Evolutionary conservation across 2,329 filamentous ascomycete genomes (phyloP).

Genomic region (Hypoxylon sp.): DNA sequence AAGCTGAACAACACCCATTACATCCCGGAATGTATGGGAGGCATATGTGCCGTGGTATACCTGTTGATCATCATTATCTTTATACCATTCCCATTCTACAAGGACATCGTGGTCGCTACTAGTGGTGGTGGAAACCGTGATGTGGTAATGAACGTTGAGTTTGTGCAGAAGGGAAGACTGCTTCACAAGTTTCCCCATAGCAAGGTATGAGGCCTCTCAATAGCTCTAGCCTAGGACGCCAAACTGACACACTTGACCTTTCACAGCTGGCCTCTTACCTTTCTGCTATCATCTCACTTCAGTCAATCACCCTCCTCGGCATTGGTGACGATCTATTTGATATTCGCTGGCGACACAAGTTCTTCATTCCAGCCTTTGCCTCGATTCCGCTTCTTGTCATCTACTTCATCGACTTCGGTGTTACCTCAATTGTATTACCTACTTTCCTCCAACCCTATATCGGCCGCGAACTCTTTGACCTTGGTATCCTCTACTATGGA

Average conservation of each 20-base stretch:
- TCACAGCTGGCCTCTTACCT: conserved; percentile 90
- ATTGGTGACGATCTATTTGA: conserved; percentile 97
- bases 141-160: conserved; percentile 78
- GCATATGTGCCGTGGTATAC: conserved; percentile 92
- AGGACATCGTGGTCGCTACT: conserved; percentile 95
- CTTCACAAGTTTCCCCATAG: conserved; percentile 94
- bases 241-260: background rate
- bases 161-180: conserved; percentile 85
- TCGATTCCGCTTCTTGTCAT: conserved; percentile 94
- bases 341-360: conserved; percentile 98
- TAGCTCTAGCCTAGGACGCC: background rate
- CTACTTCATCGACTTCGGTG: conserved; percentile 98
- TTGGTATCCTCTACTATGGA: conserved; percentile 87
- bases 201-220: conserved; percentile 71
- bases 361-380: conserved; percentile 95
- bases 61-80: conserved; percentile 90
- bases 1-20: conserved; percentile 70
- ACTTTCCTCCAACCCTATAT: conserved; percentile 86
- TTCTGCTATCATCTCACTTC: conserved; percentile 91
- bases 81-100: conserved; percentile 97
- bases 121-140: conserved; percentile 94
- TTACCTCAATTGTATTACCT: conserved; percentile 94
- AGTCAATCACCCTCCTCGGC: conserved; percentile 90
- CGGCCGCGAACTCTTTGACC: conserved; percentile 81
- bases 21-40: conserved; percentile 94